Percentiles rank a stretch among this genome's conserved stretches.
Conservation (phyloP, 257 asterid genomes). For the Eustoma russellianum region DNA sequence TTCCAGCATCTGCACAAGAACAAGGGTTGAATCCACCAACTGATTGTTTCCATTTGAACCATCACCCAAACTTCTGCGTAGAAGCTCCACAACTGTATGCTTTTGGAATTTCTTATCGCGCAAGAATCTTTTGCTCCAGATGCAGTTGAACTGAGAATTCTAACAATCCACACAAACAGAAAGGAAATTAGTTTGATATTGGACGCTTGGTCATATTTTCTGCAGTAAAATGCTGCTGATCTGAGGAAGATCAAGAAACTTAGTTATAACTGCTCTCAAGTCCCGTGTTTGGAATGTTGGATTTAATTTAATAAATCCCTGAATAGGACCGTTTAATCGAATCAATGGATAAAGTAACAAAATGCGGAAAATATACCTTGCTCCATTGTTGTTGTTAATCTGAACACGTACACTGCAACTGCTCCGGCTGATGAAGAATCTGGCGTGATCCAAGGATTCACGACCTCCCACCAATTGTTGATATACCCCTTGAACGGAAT, state of each 20-base stretch:
- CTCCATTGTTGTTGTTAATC: too few species aligned
- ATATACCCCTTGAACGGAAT: too few species aligned
- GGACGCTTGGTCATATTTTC: constrained; percentile 18
- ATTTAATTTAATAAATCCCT: too few species aligned
- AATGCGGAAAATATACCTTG: too few species aligned
- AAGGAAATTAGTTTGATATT: constrained; percentile 25
- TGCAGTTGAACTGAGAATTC: constrained; percentile 31
- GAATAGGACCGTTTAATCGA: too few species aligned
- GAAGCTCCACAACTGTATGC: constrained; percentile 30
- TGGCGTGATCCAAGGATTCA: too few species aligned
- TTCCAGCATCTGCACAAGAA: constrained; percentile 43
- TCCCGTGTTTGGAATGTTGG: too few species aligned
- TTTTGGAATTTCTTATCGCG: constrained; percentile 23
- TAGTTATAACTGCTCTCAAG: neutral
- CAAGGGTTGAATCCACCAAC: constrained; percentile 32
- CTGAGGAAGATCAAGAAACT: constrained; percentile 26
- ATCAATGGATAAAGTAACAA: too few species aligned
- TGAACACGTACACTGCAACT: too few species aligned
- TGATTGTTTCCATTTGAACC: constrained; percentile 35
- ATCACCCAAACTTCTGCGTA: constrained; percentile 50
- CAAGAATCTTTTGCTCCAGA: constrained; percentile 19
- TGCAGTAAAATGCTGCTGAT: constrained; percentile 18
- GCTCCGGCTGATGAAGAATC: too few species aligned
- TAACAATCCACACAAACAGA: constrained; percentile 49
- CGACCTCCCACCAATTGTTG: too few species aligned